Evolutionary conservation across 164 flowering plant species (phyloP), one percentile per base, ranked within the genome.

Genomic region (Dillenia suffruticosa): DNA sequence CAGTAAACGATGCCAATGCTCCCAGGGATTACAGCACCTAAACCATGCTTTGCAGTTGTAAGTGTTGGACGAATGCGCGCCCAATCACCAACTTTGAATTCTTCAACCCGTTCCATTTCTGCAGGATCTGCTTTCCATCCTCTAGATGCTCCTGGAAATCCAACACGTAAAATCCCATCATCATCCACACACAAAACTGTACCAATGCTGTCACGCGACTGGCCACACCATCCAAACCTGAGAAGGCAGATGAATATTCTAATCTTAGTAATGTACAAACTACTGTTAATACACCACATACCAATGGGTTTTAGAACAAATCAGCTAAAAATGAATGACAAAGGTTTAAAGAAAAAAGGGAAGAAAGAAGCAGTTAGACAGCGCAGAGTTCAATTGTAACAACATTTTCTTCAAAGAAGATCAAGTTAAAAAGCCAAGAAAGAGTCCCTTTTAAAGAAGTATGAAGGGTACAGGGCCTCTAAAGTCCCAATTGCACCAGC

Each of bases 51-150:
- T 62, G 97, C 96, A 61, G 90, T 81, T 56, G 99, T 95, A 44
- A 95, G 91, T 54, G 89, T 68, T 17, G 96, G 97, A 10, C 99
- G 93, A 56, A 92, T 86, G 44, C 97, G 87, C 64, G 88, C 99
- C 99, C 99, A 95, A 58, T 95, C 99, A 58, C 99, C 99, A 65
- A 95, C 97, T 74, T 88, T 92, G 73, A 78, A 95, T 74, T 95
- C 99, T 73, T 95, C 97, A 61, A 95, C 97, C 64, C 97, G 81
- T 75, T 92, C 94, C 99, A 95, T 95, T 73, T 95, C 99, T 54
- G 99, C 96, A 69, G 99, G 99, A 71, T 95, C 99, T 72, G 99
- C 99, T 73, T 95, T 91, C 97, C 97, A 95, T 64, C 99, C 99
- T 70, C 99, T 80, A 46, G 99, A 95, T 57, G 99, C 99, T 76